Conservation (phyloP, 129 eudicot genomes). For the Saposhnikovia divaricata region DNA sequence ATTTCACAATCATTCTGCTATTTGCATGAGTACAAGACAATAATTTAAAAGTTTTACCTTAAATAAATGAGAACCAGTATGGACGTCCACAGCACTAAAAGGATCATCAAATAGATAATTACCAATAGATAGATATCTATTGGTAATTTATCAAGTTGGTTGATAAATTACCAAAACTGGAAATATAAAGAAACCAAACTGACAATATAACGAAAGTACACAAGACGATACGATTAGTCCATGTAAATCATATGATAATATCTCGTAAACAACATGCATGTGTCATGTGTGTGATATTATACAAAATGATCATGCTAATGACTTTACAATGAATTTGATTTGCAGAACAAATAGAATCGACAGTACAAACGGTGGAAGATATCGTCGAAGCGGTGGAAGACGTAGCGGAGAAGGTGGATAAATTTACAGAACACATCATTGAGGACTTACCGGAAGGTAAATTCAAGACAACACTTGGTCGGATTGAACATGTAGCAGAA, state of each 20-base stretch:
- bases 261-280: neutral
- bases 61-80: conserved; percentile 67
- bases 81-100: conserved; percentile 92
- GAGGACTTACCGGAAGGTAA: conserved; percentile 28
- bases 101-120: conserved; percentile 78
- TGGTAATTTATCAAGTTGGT: no score
- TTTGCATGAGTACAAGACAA: no score
- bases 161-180: no score
- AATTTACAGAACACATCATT: conserved; percentile 22
- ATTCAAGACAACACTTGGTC: conserved; percentile 10
- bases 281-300: no score
- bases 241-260: no score
- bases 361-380: conserved; percentile 21
- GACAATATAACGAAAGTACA: no score
- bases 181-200: no score
- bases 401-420: conserved; percentile 29
- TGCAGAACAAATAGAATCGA: conserved; percentile 19
- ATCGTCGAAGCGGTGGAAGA: conserved; percentile 28
- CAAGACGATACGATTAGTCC: no score
- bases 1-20: no score
- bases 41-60: conserved; percentile 26
- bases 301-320: no score
- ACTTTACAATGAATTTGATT: no score
- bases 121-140: no score
- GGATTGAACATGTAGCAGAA: conserved; percentile 28